Evolutionary conservation across 768 basidiomycete genomes (phyloP).

Genomic region (Mycena sanguinolenta): DNA sequence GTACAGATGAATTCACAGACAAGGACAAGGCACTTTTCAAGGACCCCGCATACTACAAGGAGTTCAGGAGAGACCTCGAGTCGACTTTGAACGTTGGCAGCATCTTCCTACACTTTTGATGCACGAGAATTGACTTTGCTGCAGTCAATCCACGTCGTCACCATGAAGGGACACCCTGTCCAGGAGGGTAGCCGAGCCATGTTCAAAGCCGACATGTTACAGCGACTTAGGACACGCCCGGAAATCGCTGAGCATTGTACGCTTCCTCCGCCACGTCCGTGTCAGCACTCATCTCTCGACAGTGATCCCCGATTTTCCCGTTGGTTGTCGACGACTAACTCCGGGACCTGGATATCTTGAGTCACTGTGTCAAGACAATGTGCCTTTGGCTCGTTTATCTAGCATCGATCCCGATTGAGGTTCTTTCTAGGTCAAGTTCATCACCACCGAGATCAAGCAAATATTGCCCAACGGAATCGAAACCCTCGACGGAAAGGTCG

Average conservation of each 20-base stretch:
- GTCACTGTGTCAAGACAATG: constrained; percentile 74
- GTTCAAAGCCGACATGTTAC: constrained; percentile 61
- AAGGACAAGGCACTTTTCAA: constrained; percentile 64
- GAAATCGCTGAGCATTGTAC: constrained; percentile 70
- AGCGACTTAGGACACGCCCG: constrained; percentile 67
- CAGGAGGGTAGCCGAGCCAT: constrained; percentile 50
- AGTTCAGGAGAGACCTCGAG: constrained; percentile 64
- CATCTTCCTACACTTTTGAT: neutral
- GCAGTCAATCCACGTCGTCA: constrained; percentile 57
- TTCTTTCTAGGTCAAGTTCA: constrained; percentile 63
- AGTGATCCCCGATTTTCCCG: constrained; percentile 74
- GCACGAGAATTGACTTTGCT: neutral
- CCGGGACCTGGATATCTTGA: constrained; percentile 79
- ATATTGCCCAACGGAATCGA: constrained; percentile 70
- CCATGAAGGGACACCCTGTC: constrained; percentile 54
- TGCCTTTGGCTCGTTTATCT: constrained; percentile 38
- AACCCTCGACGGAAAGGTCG: constrained; percentile 64
- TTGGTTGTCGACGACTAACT: constrained; percentile 74
- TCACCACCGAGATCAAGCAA: constrained; percentile 62
- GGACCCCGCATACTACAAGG: constrained; percentile 61
- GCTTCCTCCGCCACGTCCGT: constrained; percentile 25
- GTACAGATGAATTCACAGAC: constrained; percentile 62
- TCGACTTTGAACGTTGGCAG: constrained; percentile 62
- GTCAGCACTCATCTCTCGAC: constrained; percentile 11
- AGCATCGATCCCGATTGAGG: neutral